Evolutionary conservation across 1,284 basidiomycete species (phyloP).

Genomic region (Quambalaria eucalypti): DNA sequence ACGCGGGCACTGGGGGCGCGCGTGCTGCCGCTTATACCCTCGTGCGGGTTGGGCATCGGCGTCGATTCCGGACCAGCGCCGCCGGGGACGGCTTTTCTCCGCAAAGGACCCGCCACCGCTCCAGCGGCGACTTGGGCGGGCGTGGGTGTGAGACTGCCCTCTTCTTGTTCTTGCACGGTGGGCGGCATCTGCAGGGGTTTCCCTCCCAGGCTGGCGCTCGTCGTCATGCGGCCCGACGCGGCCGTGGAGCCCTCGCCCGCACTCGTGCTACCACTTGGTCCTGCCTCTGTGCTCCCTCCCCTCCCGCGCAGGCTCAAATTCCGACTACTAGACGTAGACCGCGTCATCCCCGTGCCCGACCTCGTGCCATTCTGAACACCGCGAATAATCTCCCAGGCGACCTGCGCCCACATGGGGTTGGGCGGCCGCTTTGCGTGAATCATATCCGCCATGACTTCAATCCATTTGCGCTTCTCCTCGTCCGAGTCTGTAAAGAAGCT

Average conservation of each 20-base stretch:
- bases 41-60: too few relatives aligned
- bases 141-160: too few relatives aligned
- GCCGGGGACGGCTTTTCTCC: too few relatives aligned
- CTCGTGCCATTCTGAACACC: background rate
- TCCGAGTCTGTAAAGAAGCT: conserved; percentile 84
- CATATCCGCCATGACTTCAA: conserved; percentile 46
- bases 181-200: background rate
- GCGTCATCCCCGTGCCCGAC: background rate
- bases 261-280: too few relatives aligned
- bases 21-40: too few relatives aligned
- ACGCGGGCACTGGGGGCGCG: too few relatives aligned
- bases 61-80: too few relatives aligned
- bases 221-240: background rate
- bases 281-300: too few relatives aligned
- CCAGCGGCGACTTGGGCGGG: too few relatives aligned
- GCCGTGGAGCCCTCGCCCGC: background rate
- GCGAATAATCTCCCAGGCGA: conserved; percentile 10
- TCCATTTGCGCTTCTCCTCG: conserved; percentile 79
- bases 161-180: too few relatives aligned
- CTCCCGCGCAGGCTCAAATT: too few relatives aligned
- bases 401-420: conserved; percentile 37
- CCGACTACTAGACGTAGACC: background rate
- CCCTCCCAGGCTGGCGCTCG: background rate
- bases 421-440: conserved; percentile 16
- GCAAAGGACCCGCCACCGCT: too few relatives aligned